A percentile compares a stretch with the other conserved stretches of the same genome.
These are phyloP conservation scores for Tritrichomonas foetus DNA, from an alignment of 208 protist species.

Conservation along the genomic window DNA sequence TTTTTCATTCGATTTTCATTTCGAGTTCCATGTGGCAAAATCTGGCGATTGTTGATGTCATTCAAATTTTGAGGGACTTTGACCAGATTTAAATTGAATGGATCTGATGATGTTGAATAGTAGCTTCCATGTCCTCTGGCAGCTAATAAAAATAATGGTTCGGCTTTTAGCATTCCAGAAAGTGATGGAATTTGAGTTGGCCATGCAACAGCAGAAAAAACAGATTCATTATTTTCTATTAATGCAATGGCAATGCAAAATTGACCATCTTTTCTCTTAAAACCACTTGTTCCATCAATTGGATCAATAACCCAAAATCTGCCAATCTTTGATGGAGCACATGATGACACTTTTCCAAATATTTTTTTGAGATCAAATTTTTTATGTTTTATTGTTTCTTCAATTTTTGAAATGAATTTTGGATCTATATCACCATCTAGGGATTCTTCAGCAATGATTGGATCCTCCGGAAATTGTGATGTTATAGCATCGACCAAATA, in stretches of 20 bases:
- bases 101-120: neutral
- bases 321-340: too few relatives aligned
- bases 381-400: too few relatives aligned
- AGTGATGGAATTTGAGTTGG: neutral
- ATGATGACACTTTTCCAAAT: too few relatives aligned
- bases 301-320: constrained; percentile 17
- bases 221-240: neutral
- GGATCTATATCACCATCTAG: too few relatives aligned
- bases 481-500: too few relatives aligned
- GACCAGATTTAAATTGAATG: neutral
- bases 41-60: neutral
- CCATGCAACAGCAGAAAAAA: neutral
- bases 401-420: too few relatives aligned
- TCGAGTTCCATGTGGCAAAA: neutral
- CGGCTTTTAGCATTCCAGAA: neutral
- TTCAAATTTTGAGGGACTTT: neutral
- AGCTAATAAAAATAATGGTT: neutral
- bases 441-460: too few relatives aligned
- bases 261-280: neutral
- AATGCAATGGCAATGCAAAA: neutral
- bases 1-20: neutral
- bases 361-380: too few relatives aligned
- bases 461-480: too few relatives aligned
- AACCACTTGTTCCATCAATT: constrained; percentile 36
- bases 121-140: neutral